A percentile compares a stretch with the other conserved stretches of the same genome.
These are phyloP conservation scores for Boletus pseudopeckii DNA, from an alignment of 768 basidiomycete genomes.

Conservation along the genomic window DNA sequence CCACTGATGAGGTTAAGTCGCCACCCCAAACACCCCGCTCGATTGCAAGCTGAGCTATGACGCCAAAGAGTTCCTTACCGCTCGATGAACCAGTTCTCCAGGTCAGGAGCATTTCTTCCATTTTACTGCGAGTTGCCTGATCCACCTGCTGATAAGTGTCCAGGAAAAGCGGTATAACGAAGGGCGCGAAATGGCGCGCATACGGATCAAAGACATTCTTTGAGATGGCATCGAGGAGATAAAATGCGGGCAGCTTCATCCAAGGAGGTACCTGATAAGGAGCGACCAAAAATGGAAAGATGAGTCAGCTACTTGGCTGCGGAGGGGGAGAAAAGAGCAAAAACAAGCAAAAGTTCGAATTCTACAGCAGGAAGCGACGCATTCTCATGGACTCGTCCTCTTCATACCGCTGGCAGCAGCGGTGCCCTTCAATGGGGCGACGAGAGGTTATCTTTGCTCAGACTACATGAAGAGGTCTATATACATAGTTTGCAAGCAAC, in stretches of 20 bases:
- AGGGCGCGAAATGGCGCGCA: constrained; percentile 75
- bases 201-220: constrained; percentile 96
- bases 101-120: constrained; percentile 96
- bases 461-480: constrained; percentile 41
- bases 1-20: constrained; percentile 36
- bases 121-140: constrained; percentile 79
- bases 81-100: constrained; percentile 87
- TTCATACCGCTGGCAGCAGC: constrained; percentile 33
- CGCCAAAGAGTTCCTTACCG: constrained; percentile 82
- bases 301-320: constrained; percentile 60
- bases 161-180: constrained; percentile 82
- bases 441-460: constrained; percentile 41
- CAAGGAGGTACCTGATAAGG: constrained; percentile 72
- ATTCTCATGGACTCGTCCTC: constrained; percentile 39
- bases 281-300: constrained; percentile 34
- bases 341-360: constrained; percentile 27
- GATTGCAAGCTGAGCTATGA: constrained; percentile 73
- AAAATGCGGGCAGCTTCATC: constrained; percentile 92
- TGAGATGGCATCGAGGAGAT: constrained; percentile 93
- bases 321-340: constrained; percentile 24
- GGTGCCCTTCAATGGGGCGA: constrained; percentile 31
- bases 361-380: constrained; percentile 22
- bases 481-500: constrained; percentile 41
- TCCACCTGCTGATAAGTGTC: constrained; percentile 88
- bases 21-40: constrained; percentile 83